Evolutionary conservation across 2,329 filamentous ascomycete genomes (phyloP).

Genomic region (Paecilomyces fulvus): DNA sequence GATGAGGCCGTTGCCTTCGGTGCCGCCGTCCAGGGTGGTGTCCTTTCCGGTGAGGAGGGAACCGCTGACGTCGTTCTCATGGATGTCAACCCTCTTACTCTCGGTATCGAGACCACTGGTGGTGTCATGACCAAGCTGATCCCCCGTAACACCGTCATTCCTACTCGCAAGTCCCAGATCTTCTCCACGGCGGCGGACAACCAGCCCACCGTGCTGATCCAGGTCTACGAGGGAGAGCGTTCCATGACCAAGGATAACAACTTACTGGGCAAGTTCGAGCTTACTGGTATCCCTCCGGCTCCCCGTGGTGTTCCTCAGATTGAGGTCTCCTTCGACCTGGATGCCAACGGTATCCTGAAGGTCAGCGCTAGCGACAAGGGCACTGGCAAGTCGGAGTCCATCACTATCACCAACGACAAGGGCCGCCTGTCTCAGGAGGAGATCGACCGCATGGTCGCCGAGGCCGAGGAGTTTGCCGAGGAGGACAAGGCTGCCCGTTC

Average conservation of each 20-base stretch:
- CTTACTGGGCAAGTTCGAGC: slow-evolving; percentile 94
- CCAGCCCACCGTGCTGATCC: slow-evolving; percentile 90
- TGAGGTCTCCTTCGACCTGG: slow-evolving; percentile 94
- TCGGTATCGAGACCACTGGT: slow-evolving; percentile 95
- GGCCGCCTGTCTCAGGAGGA: slow-evolving; percentile 92
- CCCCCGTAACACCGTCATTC: slow-evolving; percentile 87
- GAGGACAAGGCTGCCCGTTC: slow-evolving; percentile 97
- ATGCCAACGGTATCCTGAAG: slow-evolving; percentile 97
- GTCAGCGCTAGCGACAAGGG: slow-evolving; percentile 96
- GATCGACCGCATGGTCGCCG: slow-evolving; percentile 97
- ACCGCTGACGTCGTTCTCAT: slow-evolving; percentile 79
- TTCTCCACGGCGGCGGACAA: slow-evolving; percentile 96
- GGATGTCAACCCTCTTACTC: slow-evolving; percentile 93
- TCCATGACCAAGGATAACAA: slow-evolving; percentile 97
- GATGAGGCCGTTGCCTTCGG: slow-evolving; percentile 98
- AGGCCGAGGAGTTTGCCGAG: slow-evolving; percentile 97
- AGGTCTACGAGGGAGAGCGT: slow-evolving; percentile 91
- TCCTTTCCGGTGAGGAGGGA: slow-evolving; percentile 80
- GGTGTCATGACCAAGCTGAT: slow-evolving; percentile 98
- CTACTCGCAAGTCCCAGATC: slow-evolving; percentile 94
- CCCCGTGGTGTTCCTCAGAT: slow-evolving; percentile 97
- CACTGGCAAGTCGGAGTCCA: slow-evolving; percentile 92
- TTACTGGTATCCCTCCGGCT: slow-evolving; percentile 89
- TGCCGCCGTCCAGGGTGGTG: slow-evolving; percentile 93
- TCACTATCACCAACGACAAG: slow-evolving; percentile 99